phyloP scores from a whole-genome alignment of 805 yeast genomes.

The Nadsonia fulvescens region DNA sequence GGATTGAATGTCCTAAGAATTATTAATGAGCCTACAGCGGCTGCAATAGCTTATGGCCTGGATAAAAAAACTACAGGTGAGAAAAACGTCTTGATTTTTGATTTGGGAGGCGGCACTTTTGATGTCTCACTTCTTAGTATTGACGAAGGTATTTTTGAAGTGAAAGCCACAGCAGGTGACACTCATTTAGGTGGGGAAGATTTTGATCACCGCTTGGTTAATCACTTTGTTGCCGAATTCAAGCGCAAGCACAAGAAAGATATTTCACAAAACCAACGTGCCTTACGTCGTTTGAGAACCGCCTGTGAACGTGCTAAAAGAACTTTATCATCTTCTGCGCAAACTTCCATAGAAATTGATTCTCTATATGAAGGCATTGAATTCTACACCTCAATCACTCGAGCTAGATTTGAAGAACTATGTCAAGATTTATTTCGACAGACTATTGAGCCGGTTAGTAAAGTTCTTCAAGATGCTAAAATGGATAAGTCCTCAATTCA shows the following conservation, averaged over 20 bases:
- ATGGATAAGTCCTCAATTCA: conserved; percentile 70
- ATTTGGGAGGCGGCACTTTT: conserved; percentile 96
- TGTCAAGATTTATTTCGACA: conserved; percentile 84
- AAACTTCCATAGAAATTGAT: conserved; percentile 81
- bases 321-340: conserved; percentile 89
- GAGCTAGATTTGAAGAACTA: conserved; percentile 91
- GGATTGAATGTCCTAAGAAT: conserved; percentile 88
- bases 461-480: conserved; percentile 74
- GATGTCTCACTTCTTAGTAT: conserved; percentile 85
- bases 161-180: conserved; percentile 82
- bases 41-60: conserved; percentile 96
- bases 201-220: conserved; percentile 86
- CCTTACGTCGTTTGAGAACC: conserved; percentile 92
- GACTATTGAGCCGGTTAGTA: conserved; percentile 83
- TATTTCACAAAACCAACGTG: conserved; percentile 77
- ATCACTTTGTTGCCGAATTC: conserved; percentile 81
- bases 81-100: conserved; percentile 79
- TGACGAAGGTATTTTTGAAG: too few relatives aligned
- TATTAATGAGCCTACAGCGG: conserved; percentile 95
- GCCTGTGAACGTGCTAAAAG: conserved; percentile 98
- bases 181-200: too few relatives aligned
- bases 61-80: conserved; percentile 44
- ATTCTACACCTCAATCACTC: conserved; percentile 83
- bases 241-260: conserved; percentile 95
- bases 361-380: conserved; percentile 92